Evolutionary conservation across 192 early-diverging fungal genomes (phyloP).

Genomic region (Dimargaris cristalligena): DNA sequence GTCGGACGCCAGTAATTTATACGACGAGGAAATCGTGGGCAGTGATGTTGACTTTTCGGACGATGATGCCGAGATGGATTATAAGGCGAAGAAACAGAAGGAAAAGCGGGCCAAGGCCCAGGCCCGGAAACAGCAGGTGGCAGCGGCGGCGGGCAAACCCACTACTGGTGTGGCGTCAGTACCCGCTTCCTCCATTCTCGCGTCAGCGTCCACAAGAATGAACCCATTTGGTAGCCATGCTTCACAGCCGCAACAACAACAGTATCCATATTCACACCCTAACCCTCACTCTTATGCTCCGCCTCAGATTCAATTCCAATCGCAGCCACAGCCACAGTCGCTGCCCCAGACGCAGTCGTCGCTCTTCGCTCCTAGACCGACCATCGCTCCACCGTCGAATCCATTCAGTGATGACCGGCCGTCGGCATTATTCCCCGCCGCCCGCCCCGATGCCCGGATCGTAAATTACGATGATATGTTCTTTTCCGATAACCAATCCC

Average conservation of each 20-base stretch:
- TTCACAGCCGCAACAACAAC: not conserved
- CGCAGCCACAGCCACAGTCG: not conserved
- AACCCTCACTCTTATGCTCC: not conserved
- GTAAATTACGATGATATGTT: not conserved
- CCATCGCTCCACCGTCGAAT: not conserved
- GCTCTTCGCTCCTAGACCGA: not conserved
- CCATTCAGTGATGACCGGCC: not conserved
- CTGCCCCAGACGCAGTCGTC: not conserved
- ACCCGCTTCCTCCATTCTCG: not conserved
- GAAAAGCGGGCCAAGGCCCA: constrained; percentile 12
- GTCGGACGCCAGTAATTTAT: constrained; percentile 79
- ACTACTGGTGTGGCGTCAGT: not conserved
- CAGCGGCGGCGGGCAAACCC: not conserved
- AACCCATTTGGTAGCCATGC: not conserved
- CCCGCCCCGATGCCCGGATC: not conserved
- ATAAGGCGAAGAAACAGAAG: constrained; percentile 31
- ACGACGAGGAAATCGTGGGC: constrained; percentile 79
- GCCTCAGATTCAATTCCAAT: not conserved
- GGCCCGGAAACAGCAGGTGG: not conserved
- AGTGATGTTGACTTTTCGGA: constrained; percentile 87
- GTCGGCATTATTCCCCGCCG: not conserved
- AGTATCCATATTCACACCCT: not conserved
- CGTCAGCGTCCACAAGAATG: not conserved
- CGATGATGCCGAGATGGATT: constrained; percentile 69
- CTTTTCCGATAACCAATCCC: constrained; percentile 1